A percentile compares a stretch with the other conserved stretches of the same genome.
These are phyloP conservation scores for Purpureocillium lavendulum DNA, from an alignment of 2,329 filamentous ascomycete genomes.

Conservation along the genomic window DNA sequence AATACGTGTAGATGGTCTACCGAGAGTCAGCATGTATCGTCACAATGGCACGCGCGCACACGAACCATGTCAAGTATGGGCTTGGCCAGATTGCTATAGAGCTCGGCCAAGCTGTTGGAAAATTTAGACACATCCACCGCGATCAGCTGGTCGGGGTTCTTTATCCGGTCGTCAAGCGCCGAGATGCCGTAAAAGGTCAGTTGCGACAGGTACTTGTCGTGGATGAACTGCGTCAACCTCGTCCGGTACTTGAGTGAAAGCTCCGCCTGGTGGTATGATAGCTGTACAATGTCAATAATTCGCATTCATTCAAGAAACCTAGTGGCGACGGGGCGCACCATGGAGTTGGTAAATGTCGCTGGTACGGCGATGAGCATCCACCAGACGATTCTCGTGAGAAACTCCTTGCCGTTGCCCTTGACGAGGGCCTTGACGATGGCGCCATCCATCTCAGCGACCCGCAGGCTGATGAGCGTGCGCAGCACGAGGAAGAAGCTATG, in stretches of 20 bases:
- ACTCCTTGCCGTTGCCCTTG: constrained; percentile 83
- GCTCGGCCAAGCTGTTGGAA: constrained; percentile 85
- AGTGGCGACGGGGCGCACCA: constrained; percentile 49
- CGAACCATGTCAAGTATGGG: constrained; percentile 82
- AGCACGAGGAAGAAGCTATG: constrained; percentile 91
- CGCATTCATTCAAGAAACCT: neutral
- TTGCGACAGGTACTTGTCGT: constrained; percentile 92
- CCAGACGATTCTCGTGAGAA: constrained; percentile 82
- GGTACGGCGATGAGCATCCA: constrained; percentile 98
- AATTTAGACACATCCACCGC: constrained; percentile 96
- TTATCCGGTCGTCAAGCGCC: constrained; percentile 91
- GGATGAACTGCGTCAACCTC: constrained; percentile 86
- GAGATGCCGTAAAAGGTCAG: constrained; percentile 97
- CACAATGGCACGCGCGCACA: too few relatives aligned
- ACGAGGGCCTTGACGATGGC: constrained; percentile 87
- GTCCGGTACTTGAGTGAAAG: constrained; percentile 89
- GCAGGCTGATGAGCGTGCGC: constrained; percentile 84
- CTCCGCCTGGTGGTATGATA: constrained; percentile 95
- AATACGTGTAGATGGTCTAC: constrained; percentile 84
- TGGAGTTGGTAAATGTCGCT: constrained; percentile 96
- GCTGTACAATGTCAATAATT: constrained; percentile 37
- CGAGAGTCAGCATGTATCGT: constrained; percentile 17
- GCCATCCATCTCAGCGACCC: constrained; percentile 94
- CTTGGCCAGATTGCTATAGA: constrained; percentile 95
- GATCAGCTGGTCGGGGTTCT: constrained; percentile 96